phyloP scores from a whole-genome alignment of 192 early-diverging fungal species.

The Backusella westeae region DNA sequence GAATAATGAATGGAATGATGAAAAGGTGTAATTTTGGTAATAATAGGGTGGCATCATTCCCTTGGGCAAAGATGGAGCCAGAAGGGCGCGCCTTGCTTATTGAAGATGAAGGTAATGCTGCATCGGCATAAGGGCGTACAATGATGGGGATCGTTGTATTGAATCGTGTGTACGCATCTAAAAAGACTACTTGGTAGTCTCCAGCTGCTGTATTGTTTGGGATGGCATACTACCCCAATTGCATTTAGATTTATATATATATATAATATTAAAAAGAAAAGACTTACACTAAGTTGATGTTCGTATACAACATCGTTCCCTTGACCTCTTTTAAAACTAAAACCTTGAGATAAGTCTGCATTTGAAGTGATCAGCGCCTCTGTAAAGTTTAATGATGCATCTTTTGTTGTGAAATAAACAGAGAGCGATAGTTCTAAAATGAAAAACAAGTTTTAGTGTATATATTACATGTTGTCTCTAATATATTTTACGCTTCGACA shows the following conservation, averaged over 20 bases:
- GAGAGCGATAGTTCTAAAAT: slow-evolving; percentile 14
- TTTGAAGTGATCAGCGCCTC: slow-evolving; percentile 19
- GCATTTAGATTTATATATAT: neutral
- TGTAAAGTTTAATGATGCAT: slow-evolving; percentile 10
- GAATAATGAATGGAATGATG: neutral
- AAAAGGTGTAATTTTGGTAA: neutral
- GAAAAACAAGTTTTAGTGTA: neutral
- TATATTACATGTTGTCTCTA: neutral
- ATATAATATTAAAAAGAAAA: neutral
- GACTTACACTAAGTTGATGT: slow-evolving; percentile 22
- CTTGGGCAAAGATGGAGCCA: slow-evolving; percentile 2
- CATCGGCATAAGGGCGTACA: slow-evolving; percentile 15
- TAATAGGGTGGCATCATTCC: neutral
- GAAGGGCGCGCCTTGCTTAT: slow-evolving; percentile 3
- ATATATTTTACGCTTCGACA: slow-evolving; percentile 13
- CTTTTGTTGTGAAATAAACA: slow-evolving; percentile 15
- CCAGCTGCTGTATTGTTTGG: slow-evolving; percentile 24
- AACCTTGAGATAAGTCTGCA: slow-evolving; percentile 29
- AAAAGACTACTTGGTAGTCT: slow-evolving; percentile 22
- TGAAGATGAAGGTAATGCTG: neutral
- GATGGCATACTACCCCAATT: slow-evolving; percentile 12
- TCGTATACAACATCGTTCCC: slow-evolving; percentile 17
- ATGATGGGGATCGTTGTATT: slow-evolving; percentile 25
- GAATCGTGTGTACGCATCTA: slow-evolving; percentile 1
- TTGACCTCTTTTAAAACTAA: slow-evolving; percentile 21